These are phyloP conservation scores for Jimgerdemannia flammicorona DNA, from an alignment of 192 early-diverging fungal genomes.

Conservation along the genomic window DNA sequence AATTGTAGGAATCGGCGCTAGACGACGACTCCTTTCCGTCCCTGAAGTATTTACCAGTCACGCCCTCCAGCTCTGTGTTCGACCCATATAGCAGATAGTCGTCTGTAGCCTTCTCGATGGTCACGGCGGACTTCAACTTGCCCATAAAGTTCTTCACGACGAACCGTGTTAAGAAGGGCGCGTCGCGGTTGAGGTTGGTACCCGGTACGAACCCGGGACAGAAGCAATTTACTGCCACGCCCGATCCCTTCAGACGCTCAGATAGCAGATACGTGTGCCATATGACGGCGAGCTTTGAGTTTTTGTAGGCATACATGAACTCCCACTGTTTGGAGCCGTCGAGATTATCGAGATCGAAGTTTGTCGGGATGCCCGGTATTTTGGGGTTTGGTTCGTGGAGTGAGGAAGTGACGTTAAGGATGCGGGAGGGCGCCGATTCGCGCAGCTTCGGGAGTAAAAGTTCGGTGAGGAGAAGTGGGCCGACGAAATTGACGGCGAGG, in stretches of 20 bases:
- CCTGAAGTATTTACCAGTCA: constrained; percentile 1
- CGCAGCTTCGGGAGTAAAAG: constrained; percentile 7
- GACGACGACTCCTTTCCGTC: neutral
- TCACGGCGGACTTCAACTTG: neutral
- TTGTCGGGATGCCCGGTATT: neutral
- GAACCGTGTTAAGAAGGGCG: neutral
- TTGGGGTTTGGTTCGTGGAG: neutral
- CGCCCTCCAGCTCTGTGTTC: neutral
- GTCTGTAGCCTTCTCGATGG: neutral
- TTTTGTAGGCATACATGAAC: neutral
- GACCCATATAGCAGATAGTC: constrained; percentile 4
- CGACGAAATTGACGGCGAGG: constrained; percentile 10
- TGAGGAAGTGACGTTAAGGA: constrained; percentile 2
- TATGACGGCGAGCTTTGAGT: constrained; percentile 8
- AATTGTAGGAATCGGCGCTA: constrained; percentile 9
- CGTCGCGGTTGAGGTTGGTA: constrained; percentile 5
- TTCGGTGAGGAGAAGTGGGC: constrained; percentile 10
- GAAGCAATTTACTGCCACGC: constrained; percentile 4
- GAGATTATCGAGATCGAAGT: constrained; percentile 7
- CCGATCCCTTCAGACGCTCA: neutral
- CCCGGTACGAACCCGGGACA: constrained; percentile 6
- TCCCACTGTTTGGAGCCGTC: constrained; percentile 11
- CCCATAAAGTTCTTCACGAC: neutral
- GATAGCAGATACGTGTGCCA: constrained; percentile 11
- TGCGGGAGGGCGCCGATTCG: neutral